Conservation (phyloP, 345 rosid species). For the Populus euphratica region DNA sequence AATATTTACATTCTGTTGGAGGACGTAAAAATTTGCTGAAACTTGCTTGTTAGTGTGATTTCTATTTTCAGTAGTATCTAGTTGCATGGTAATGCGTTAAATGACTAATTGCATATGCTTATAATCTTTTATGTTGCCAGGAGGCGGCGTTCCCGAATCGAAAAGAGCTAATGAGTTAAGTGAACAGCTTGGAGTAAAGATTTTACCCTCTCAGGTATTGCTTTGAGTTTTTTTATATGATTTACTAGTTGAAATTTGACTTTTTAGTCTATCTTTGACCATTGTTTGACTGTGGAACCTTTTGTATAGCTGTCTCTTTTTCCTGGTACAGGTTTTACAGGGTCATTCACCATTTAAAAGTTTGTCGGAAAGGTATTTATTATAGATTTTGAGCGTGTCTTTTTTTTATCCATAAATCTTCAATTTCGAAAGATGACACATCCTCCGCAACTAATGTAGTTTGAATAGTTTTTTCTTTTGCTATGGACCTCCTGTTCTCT, state of each 20-base stretch:
- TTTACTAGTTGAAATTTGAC: background rate
- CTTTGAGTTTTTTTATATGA: background rate
- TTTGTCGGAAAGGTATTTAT: slow-evolving; percentile 32
- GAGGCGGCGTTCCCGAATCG: slow-evolving; percentile 49
- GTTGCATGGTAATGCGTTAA: background rate
- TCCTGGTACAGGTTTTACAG: slow-evolving; percentile 40
- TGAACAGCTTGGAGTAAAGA: slow-evolving; percentile 40
- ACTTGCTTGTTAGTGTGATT: background rate
- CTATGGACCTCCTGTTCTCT: background rate
- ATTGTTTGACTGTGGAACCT: slow-evolving; percentile 20
- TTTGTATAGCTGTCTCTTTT: slow-evolving; percentile 20
- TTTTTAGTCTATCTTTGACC: background rate
- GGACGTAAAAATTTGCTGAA: background rate
- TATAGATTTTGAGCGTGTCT: background rate
- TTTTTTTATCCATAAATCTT: background rate
- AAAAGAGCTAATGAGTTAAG: slow-evolving; percentile 40
- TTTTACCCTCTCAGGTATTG: slow-evolving; percentile 41
- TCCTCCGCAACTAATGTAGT: background rate
- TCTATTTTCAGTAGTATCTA: background rate
- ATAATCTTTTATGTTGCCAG: slow-evolving; percentile 18
- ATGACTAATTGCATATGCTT: background rate
- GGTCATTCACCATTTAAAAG: slow-evolving; percentile 47
- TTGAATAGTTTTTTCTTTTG: background rate
- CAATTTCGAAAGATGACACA: background rate
- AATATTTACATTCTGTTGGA: background rate